Percentiles rank a stretch among this genome's conserved stretches.
Conservation (phyloP, 805 yeast genomes). For the Hanseniaspora vineae region DNA sequence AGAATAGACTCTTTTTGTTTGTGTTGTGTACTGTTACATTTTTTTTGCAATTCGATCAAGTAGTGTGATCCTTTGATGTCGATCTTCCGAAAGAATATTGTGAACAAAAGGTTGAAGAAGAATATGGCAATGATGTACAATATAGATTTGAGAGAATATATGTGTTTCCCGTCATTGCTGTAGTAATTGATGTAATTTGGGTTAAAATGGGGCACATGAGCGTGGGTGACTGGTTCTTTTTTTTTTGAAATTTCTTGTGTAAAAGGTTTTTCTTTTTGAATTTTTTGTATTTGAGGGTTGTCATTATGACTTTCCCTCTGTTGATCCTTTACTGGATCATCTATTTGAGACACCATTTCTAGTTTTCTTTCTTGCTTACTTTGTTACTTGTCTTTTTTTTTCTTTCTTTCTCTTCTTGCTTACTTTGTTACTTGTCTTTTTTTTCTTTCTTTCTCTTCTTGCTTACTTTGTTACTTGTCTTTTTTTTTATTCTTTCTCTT, state of each 20-base stretch:
- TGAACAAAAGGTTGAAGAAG: constrained; percentile 18
- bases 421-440: no score
- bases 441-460: no score
- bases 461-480: no score
- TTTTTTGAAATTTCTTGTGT: no score
- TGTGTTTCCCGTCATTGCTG: background rate
- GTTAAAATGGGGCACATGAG: background rate
- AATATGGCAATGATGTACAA: constrained; percentile 20
- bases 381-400: no score
- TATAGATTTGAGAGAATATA: background rate
- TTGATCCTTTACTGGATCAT: no score
- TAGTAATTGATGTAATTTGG: background rate
- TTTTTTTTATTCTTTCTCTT: background rate
- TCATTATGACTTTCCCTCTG: no score
- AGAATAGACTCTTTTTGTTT: constrained; percentile 72
- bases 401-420: background rate
- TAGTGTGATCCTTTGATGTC: constrained; percentile 59
- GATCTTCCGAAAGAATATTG: constrained; percentile 57
- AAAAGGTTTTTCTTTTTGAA: no score
- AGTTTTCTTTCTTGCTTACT: no score
- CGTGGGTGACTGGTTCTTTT: background rate
- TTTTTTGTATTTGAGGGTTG: no score
- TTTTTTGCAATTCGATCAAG: constrained; percentile 15
- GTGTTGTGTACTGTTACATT: constrained; percentile 14
- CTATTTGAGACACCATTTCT: no score